These are phyloP conservation scores for Umbelopsis sp. DNA, from an alignment of 192 early-diverging fungal genomes.

Conservation along the genomic window DNA sequence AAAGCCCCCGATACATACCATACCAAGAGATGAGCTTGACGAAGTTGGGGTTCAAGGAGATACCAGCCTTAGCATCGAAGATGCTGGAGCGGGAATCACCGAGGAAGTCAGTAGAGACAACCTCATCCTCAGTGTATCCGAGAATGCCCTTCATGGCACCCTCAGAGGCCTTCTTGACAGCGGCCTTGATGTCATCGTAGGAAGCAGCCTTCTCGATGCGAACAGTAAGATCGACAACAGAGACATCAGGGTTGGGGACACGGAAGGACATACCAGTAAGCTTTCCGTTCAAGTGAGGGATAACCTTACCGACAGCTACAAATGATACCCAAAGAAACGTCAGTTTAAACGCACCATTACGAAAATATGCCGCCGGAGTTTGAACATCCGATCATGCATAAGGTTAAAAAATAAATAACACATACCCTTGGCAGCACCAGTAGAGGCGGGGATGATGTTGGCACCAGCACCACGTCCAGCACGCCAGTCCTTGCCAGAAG, in stretches of 20 bases:
- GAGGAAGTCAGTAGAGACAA: conserved; percentile 95
- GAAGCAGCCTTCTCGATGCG: conserved; percentile 88
- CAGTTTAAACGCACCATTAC: background rate
- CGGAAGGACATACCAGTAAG: conserved; percentile 99
- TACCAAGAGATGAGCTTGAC: conserved; percentile 97
- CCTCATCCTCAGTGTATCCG: conserved; percentile 91
- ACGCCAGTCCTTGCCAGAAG: conserved; percentile 97
- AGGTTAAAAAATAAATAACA: background rate
- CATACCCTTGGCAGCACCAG: conserved; percentile 92
- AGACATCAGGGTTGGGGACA: conserved; percentile 92
- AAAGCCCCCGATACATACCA: conserved; percentile 46
- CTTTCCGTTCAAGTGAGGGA: conserved; percentile 92
- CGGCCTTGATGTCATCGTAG: conserved; percentile 89
- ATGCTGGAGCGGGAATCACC: conserved; percentile 90
- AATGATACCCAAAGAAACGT: background rate
- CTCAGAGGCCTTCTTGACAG: conserved; percentile 86
- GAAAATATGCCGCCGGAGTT: background rate
- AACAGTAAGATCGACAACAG: conserved; percentile 96
- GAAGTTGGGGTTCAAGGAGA: conserved; percentile 91
- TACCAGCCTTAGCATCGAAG: conserved; percentile 96
- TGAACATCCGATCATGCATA: conserved; percentile 13
- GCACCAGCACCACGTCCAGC: conserved; percentile 90
- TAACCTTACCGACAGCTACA: conserved; percentile 90
- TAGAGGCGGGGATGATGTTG: conserved; percentile 98
- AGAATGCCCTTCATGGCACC: conserved; percentile 83